Conservation (phyloP, 78 protist genomes). For the slime mould (Dictyostelium discoideum) region DNA sequence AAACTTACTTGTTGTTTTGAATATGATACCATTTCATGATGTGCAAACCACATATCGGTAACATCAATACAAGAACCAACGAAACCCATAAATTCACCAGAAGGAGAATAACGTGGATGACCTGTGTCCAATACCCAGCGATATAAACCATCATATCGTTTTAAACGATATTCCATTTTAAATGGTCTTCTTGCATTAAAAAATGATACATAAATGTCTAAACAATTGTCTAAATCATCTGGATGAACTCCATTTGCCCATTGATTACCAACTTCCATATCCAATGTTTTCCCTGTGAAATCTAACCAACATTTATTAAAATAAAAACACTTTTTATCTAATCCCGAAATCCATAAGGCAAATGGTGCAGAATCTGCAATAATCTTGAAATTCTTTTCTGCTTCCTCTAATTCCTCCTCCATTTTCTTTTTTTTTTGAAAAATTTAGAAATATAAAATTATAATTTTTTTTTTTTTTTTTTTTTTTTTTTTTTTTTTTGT, state of each 20-base stretch:
- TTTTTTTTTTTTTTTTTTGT: too few relatives aligned
- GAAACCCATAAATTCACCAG: constrained; percentile 31
- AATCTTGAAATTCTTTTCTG: constrained; percentile 22
- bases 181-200: constrained; percentile 34
- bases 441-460: neutral
- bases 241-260: constrained; percentile 53
- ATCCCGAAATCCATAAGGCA: constrained; percentile 22
- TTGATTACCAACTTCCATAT: constrained; percentile 27
- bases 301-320: constrained; percentile 36
- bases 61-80: constrained; percentile 61
- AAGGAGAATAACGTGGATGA: neutral
- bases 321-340: constrained; percentile 16
- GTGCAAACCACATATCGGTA: constrained; percentile 59
- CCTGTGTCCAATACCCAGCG: constrained; percentile 53
- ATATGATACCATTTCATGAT: constrained; percentile 38
- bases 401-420: neutral
- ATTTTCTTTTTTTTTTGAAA: neutral
- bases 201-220: neutral
- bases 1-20: constrained; percentile 12
- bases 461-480: neutral
- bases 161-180: constrained; percentile 34
- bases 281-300: constrained; percentile 40
- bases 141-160: constrained; percentile 54
- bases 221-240: constrained; percentile 18
- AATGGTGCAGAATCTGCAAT: constrained; percentile 60